A percentile compares a stretch with the other conserved stretches of the same genome.
Evolutionary conservation across 345 rosid genomes (phyloP).

Genomic region (Xanthoceras sorbifolium): DNA sequence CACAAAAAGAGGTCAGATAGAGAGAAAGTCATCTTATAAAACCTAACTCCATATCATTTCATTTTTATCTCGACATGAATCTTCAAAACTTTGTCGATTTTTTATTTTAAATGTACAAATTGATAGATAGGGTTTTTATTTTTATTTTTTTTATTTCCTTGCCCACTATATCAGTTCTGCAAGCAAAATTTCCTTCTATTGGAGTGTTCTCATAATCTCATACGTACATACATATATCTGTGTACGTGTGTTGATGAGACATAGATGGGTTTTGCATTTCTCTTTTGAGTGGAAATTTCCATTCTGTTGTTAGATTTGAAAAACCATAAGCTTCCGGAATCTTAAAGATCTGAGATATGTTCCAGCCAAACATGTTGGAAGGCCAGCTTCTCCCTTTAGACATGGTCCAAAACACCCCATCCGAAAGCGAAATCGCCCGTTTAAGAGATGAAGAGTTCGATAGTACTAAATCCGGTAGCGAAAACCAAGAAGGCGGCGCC

Average conservation of each 20-base stretch:
- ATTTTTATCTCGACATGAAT: not conserved
- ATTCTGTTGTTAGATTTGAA: slow-evolving; percentile 40
- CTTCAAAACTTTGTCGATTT: not conserved
- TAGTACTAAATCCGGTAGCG: slow-evolving; percentile 85
- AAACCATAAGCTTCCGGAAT: slow-evolving; percentile 40
- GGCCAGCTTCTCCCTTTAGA: slow-evolving; percentile 51
- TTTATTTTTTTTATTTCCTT: not conserved
- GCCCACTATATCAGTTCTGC: not conserved
- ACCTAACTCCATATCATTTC: not conserved
- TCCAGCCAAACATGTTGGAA: slow-evolving; percentile 71
- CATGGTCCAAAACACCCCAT: slow-evolving; percentile 48
- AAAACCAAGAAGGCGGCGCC: slow-evolving; percentile 84
- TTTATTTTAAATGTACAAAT: not conserved
- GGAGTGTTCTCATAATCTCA: not conserved
- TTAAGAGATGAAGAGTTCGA: slow-evolving; percentile 65
- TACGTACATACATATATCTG: not conserved
- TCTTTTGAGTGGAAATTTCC: slow-evolving; percentile 19
- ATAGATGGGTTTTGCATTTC: not conserved
- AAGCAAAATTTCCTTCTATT: not conserved
- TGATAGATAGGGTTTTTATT: not conserved
- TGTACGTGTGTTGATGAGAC: not conserved
- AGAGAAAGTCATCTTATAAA: not conserved
- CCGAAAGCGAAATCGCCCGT: slow-evolving; percentile 50
- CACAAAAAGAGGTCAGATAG: not conserved
- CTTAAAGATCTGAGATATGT: slow-evolving; percentile 59